Conservation (phyloP, 495 filamentous ascomycete genomes). For the Penicillium canariense region DNA sequence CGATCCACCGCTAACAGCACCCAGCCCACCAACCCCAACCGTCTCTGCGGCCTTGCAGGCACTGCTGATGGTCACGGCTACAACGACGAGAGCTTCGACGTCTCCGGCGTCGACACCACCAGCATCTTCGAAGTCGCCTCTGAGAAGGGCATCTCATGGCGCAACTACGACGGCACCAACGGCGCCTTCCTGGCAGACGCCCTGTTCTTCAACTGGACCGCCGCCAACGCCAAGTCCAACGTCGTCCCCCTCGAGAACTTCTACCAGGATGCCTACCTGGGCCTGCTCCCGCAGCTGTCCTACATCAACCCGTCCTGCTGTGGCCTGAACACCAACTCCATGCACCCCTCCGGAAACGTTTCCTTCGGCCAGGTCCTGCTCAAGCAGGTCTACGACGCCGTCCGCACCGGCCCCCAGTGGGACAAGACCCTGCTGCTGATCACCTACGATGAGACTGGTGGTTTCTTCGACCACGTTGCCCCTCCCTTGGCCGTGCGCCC, state of each 20-base stretch:
- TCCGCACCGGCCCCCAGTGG: slow-evolving; percentile 49
- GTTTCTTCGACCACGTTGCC: slow-evolving; percentile 53
- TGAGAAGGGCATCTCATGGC: slow-evolving; percentile 46
- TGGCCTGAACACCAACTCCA: slow-evolving; percentile 44
- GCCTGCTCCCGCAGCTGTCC: slow-evolving; percentile 46
- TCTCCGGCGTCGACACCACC: slow-evolving; percentile 32
- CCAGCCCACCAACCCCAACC: slow-evolving; percentile 52
- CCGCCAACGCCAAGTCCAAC: slow-evolving; percentile 30
- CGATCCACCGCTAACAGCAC: neutral
- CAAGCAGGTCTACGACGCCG: slow-evolving; percentile 52
- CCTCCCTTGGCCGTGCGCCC: slow-evolving; percentile 44
- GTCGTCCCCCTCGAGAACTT: slow-evolving; percentile 39
- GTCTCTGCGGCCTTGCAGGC: slow-evolving; percentile 44
- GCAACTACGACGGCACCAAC: slow-evolving; percentile 49
- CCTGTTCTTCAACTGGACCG: slow-evolving; percentile 48
- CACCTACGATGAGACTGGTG: slow-evolving; percentile 52
- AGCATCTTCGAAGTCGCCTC: slow-evolving; percentile 48
- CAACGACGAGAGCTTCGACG: slow-evolving; percentile 45
- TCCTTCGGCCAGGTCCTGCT: slow-evolving; percentile 49
- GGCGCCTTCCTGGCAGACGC: slow-evolving; percentile 36
- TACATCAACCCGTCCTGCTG: slow-evolving; percentile 58
- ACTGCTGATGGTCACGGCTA: slow-evolving; percentile 47
- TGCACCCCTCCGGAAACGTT: slow-evolving; percentile 49
- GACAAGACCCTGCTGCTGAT: slow-evolving; percentile 48
- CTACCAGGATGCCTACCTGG: slow-evolving; percentile 42